phyloP scores from a whole-genome alignment of 495 filamentous ascomycete genomes.

The Penicillium angulare region DNA sequence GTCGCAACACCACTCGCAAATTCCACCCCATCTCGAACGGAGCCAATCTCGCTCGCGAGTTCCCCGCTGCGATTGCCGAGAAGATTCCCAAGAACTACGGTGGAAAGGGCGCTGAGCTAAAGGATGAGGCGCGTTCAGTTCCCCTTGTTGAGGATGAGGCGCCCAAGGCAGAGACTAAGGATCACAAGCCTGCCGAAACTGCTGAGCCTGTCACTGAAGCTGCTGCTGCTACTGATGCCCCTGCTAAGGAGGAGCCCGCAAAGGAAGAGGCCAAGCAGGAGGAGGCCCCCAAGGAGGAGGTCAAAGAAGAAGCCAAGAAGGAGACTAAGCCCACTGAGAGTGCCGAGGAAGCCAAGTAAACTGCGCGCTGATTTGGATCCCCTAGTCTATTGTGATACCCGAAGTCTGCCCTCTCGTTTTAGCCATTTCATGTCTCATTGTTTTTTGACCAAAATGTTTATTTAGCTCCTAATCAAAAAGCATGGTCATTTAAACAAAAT shows the following conservation, averaged over 20 bases:
- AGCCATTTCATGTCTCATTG: background rate
- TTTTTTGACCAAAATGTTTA: background rate
- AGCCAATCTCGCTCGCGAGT: constrained; percentile 62
- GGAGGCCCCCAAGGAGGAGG: constrained; percentile 9
- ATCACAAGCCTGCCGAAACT: too few relatives aligned
- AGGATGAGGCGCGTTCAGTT: constrained; percentile 29
- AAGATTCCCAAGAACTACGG: constrained; percentile 67
- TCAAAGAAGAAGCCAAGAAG: constrained; percentile 9
- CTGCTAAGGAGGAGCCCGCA: constrained; percentile 16
- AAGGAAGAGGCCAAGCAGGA: constrained; percentile 16
- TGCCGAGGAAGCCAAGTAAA: constrained; percentile 26
- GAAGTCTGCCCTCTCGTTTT: constrained; percentile 18
- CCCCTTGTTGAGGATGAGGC: constrained; percentile 20
- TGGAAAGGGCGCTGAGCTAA: constrained; percentile 55
- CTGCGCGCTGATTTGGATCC: constrained; percentile 6
- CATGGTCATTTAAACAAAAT: too few relatives aligned
- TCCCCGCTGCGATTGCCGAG: constrained; percentile 54
- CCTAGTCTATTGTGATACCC: constrained; percentile 27
- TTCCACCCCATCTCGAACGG: constrained; percentile 81
- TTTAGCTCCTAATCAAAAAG: too few relatives aligned
- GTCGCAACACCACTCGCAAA: constrained; percentile 78
- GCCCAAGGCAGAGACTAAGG: constrained; percentile 13
- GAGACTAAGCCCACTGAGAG: constrained; percentile 1
- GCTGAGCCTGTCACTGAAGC: constrained; percentile 9
- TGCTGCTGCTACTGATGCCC: constrained; percentile 5